Evolutionary conservation across 345 rosid species (phyloP).

Genomic region (Arabidopsis arenosa): DNA sequence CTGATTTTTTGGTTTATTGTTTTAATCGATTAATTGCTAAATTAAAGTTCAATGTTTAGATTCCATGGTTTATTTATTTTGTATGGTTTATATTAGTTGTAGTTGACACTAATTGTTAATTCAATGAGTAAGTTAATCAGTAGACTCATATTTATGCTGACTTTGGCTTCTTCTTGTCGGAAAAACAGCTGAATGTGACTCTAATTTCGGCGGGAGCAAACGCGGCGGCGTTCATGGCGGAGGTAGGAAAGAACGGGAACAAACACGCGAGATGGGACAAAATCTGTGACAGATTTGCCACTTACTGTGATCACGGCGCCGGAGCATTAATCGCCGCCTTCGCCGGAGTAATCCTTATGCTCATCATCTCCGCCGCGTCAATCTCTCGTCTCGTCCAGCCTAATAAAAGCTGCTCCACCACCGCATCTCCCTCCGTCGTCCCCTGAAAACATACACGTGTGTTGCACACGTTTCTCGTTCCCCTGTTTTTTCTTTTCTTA

Average conservation of each 20-base stretch:
- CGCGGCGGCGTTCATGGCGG: slow-evolving; percentile 87
- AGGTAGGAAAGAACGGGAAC: slow-evolving; percentile 81
- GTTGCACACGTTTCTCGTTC: slow-evolving; percentile 9
- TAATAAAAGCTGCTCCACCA: slow-evolving; percentile 24
- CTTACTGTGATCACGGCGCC: slow-evolving; percentile 70
- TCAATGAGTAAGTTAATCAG: too few species aligned
- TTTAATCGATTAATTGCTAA: too few species aligned
- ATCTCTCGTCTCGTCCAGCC: slow-evolving; percentile 55
- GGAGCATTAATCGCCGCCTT: slow-evolving; percentile 76
- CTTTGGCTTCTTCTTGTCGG: slow-evolving; percentile 20
- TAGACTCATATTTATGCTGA: slow-evolving; percentile 8
- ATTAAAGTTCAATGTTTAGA: too few species aligned
- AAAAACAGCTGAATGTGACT: slow-evolving; percentile 62
- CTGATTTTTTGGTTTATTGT: background rate
- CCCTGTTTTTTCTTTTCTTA: background rate
- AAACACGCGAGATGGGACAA: slow-evolving; percentile 85
- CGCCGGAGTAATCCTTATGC: slow-evolving; percentile 61
- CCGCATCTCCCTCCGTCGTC: slow-evolving; percentile 28
- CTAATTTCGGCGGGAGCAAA: slow-evolving; percentile 67
- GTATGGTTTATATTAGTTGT: too few species aligned
- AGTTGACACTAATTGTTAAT: too few species aligned
- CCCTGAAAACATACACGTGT: slow-evolving; percentile 26
- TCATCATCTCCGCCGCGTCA: slow-evolving; percentile 58
- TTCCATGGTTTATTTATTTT: too few species aligned
- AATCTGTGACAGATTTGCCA: slow-evolving; percentile 75